A percentile compares a stretch with the other conserved stretches of the same genome.
Evolutionary conservation across 495 filamentous ascomycete genomes (phyloP).

Genomic region (Lophiotrema nucula): DNA sequence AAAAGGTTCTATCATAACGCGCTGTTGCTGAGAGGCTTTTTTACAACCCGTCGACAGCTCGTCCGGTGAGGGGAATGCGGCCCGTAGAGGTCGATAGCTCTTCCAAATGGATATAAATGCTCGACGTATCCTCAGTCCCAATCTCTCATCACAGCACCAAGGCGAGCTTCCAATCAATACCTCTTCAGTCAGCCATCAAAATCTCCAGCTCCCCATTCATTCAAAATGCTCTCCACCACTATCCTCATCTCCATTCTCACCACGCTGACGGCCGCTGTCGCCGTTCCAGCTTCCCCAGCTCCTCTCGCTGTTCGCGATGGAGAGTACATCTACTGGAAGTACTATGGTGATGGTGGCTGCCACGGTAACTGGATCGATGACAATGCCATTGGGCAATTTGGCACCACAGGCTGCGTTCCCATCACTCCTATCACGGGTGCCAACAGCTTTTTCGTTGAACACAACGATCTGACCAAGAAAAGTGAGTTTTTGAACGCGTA

Average conservation of each 20-base stretch:
- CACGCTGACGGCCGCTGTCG: background rate
- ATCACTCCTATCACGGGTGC: background rate
- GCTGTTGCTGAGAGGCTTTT: background rate
- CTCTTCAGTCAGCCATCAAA: background rate
- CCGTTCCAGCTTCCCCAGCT: background rate
- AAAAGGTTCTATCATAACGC: background rate
- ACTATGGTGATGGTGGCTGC: background rate
- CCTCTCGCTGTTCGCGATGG: background rate
- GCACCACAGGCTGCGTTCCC: background rate
- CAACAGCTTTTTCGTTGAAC: background rate
- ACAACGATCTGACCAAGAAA: background rate
- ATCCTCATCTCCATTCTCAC: background rate
- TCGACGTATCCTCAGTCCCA: background rate
- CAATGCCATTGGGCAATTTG: background rate
- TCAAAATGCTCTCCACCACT: background rate
- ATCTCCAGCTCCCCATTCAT: background rate
- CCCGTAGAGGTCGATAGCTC: background rate
- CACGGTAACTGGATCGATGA: background rate
- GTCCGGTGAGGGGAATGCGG: background rate
- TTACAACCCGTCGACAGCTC: background rate
- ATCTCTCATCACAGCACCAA: no score
- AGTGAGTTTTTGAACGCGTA: background rate
- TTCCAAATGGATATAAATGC: background rate
- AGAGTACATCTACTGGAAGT: background rate
- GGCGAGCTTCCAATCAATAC: background rate